Percentiles rank a stretch among this genome's conserved stretches.
Conservation (phyloP, 2,329 filamentous ascomycete genomes). For the Chrysoporthe puriensis region DNA sequence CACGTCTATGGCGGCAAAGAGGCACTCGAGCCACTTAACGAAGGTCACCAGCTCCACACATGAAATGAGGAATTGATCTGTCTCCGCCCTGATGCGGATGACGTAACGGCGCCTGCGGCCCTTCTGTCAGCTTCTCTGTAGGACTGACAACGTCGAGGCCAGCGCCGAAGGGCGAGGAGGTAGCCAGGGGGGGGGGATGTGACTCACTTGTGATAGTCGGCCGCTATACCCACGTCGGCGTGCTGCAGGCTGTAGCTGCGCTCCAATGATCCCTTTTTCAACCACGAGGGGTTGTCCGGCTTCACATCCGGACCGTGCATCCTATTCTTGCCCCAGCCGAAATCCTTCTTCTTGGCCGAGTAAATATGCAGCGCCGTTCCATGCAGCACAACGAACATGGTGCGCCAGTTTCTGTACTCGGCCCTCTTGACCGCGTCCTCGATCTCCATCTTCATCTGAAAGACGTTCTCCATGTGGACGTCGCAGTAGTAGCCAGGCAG, state of each 20-base stretch:
- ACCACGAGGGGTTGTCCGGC: slow-evolving; percentile 55
- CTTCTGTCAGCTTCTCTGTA: slow-evolving; percentile 24
- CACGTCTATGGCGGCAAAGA: slow-evolving; percentile 76
- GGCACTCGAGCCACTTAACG: slow-evolving; percentile 68
- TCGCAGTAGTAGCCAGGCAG: slow-evolving; percentile 62
- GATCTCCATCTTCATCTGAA: slow-evolving; percentile 68
- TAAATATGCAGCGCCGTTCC: slow-evolving; percentile 72
- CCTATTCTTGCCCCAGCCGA: slow-evolving; percentile 51
- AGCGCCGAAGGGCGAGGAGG: background rate
- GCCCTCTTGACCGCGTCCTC: slow-evolving; percentile 66
- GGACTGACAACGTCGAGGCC: background rate
- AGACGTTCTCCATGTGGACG: slow-evolving; percentile 59
- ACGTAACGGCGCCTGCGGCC: slow-evolving; percentile 61
- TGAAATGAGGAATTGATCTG: slow-evolving; percentile 73
- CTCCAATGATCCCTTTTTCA: slow-evolving; percentile 59
- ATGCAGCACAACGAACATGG: slow-evolving; percentile 65
- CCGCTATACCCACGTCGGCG: slow-evolving; percentile 74
- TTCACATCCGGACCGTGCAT: slow-evolving; percentile 53
- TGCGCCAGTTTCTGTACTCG: slow-evolving; percentile 65
- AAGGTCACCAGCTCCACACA: slow-evolving; percentile 68
- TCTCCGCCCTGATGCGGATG: slow-evolving; percentile 72
- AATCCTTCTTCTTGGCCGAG: slow-evolving; percentile 60
- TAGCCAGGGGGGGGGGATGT: slow-evolving; percentile 1
- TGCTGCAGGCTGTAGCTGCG: slow-evolving; percentile 74
- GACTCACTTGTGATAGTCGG: slow-evolving; percentile 70